Evolutionary conservation across 768 basidiomycete species (phyloP).

Genomic region (Suillus americanus): DNA sequence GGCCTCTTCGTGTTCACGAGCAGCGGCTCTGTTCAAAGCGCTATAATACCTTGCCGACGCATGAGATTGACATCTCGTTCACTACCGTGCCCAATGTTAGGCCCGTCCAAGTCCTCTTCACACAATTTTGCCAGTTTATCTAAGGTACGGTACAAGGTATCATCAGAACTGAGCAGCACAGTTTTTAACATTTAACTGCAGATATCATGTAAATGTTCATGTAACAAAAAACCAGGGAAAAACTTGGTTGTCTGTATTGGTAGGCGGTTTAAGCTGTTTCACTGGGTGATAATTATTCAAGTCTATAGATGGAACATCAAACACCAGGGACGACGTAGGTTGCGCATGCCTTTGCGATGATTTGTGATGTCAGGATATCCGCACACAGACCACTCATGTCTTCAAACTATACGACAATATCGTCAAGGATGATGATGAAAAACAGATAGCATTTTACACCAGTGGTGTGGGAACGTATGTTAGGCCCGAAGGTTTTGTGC

Average conservation of each 20-base stretch:
- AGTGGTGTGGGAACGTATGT: conserved; percentile 40
- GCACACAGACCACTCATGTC: conserved; percentile 38
- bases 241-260: neutral
- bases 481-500: conserved; percentile 25
- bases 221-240: neutral
- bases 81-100: neutral
- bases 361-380: neutral
- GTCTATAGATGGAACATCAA: neutral
- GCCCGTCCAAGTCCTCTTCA: neutral
- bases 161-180: neutral
- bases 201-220: neutral
- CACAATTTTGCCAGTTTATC: neutral
- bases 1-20: neutral
- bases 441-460: conserved; percentile 36
- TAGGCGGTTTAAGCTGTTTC: neutral
- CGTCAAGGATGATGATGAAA: conserved; percentile 16
- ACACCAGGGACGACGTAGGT: neutral
- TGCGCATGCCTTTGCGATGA: neutral
- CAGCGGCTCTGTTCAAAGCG: neutral
- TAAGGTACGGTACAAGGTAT: neutral
- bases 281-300: neutral
- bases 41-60: neutral
- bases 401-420: conserved; percentile 35
- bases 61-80: neutral
- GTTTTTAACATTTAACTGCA: neutral